Base-by-base conservation (phyloP, 2,329 filamentous ascomycete genomes). In the Penicillium sp. region DNA sequence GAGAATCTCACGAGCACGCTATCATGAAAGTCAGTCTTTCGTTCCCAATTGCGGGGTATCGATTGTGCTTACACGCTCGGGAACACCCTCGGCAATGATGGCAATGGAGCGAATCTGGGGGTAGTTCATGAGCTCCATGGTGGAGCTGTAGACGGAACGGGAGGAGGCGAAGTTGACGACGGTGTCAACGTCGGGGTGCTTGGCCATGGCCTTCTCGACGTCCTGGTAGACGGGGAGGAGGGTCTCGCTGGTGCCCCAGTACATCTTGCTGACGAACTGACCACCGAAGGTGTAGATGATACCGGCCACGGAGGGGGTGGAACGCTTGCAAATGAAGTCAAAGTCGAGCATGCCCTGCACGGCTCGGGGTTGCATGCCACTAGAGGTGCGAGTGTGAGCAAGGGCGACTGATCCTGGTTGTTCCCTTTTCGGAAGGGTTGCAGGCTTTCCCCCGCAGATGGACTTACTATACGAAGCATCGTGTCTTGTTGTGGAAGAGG, bases 181-280 rank as follows among this genome's bases (percentile, higher is more conserved):
- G 60, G 93, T 93, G 79, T 99, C 95, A 67, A 98, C 95, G 71
- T 99, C 95, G 65, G 86, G 88, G 87, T 99, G 95, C 89, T 99
- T 99, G 80, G 87, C 87, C 77, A 97, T 89, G 72, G 95, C 95
- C 86, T 97, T 96, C 71, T 87, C 84, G 53, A 93, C 90, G 76
- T 92, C 87, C 84, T 99, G 94, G 87, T 99, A 99, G 79, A 99
- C 95, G 66, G 95, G 95, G 72, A 99, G 88, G 69, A 99, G 89
- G 66, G 95, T 99, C 86, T 99, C 95, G 84, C 93, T 97, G 77
- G 95, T 99, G 76, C 95, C 95, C 95, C 95, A 99, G 91, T 99
- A 99, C 95, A 99, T 98, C 89, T 99, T 99, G 89, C 93, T 97
- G 79, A 99, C 95, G 88, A 99, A 99, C 83, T 99, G 95, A 71